Percentiles rank a stretch among this genome's conserved stretches.
Evolutionary conservation across 2,329 filamentous ascomycete species (phyloP).

Genomic region (Orbilia javanica): DNA sequence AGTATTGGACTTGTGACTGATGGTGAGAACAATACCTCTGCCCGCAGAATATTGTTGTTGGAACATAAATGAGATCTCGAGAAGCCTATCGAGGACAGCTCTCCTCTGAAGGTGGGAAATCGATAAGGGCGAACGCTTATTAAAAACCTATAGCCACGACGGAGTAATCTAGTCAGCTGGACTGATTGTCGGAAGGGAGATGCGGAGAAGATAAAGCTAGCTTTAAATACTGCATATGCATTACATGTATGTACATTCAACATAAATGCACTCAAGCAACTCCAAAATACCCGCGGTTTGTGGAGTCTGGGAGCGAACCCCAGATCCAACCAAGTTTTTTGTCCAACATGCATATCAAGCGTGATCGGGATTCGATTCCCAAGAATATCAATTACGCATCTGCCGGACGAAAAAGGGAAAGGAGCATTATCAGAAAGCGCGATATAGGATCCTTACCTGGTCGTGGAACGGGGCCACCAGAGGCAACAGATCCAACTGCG

Average conservation of each 20-base stretch:
- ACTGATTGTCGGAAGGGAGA: conserved; percentile 14
- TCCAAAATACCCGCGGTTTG: conserved; percentile 11
- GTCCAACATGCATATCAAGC: conserved; percentile 18
- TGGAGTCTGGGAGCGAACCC: conserved; percentile 3
- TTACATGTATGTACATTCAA: conserved; percentile 10
- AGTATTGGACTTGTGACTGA: conserved; percentile 10
- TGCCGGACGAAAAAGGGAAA: conserved; percentile 23
- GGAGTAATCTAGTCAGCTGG: conserved; percentile 42
- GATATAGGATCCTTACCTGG: conserved; percentile 44
- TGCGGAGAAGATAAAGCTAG: conserved; percentile 15
- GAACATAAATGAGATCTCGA: conserved; percentile 49
- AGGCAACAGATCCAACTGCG: conserved; percentile 43
- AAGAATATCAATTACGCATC: conserved; percentile 34
- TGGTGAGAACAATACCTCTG: conserved; percentile 33
- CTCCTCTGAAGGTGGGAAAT: conserved; percentile 40
- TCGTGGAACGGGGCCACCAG: conserved; percentile 24
- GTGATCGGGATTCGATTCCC: conserved; percentile 40
- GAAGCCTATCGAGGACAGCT: conserved; percentile 40
- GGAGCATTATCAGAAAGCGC: conserved; percentile 13
- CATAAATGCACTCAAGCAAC: conserved; percentile 24
- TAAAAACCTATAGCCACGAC: conserved; percentile 34
- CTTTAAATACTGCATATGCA: conserved; percentile 27
- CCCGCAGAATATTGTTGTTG: conserved; percentile 51
- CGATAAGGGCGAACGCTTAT: conserved; percentile 43
- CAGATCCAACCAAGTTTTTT: conserved; percentile 23